Evolutionary conservation across 2,329 filamentous ascomycete genomes (phyloP).

Genomic region (Aspergillus sp.): DNA sequence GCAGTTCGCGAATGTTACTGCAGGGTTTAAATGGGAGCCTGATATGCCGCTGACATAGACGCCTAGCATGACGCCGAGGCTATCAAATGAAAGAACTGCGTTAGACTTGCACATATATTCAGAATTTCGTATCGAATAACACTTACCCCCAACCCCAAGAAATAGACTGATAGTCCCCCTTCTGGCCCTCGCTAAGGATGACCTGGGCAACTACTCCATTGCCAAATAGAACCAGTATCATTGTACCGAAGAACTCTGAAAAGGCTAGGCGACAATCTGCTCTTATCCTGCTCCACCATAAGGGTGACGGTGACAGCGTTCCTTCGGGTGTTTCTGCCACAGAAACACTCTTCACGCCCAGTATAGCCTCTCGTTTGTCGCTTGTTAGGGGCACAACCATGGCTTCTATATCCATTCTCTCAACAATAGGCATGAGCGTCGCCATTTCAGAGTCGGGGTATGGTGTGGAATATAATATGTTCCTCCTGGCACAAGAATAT

Average conservation of each 20-base stretch:
- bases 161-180: constrained; percentile 53
- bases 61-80: constrained; percentile 67
- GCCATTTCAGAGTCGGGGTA: neutral
- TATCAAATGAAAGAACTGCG: constrained; percentile 23
- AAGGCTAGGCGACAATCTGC: constrained; percentile 57
- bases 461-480: neutral
- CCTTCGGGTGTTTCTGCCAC: constrained; percentile 7
- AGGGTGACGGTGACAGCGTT: constrained; percentile 16
- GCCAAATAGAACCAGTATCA: constrained; percentile 68
- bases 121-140: constrained; percentile 3
- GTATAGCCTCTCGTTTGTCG: constrained; percentile 19
- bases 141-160: constrained; percentile 51
- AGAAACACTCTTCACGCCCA: constrained; percentile 12
- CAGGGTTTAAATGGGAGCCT: constrained; percentile 68
- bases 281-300: constrained; percentile 57
- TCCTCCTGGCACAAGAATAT: too few relatives aligned
- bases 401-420: constrained; percentile 9
- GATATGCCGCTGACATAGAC: constrained; percentile 61
- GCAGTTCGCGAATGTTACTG: constrained; percentile 69
- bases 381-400: constrained; percentile 18
- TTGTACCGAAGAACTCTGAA: constrained; percentile 67
- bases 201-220: constrained; percentile 72
- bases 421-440: neutral
- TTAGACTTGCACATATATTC: constrained; percentile 5
- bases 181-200: constrained; percentile 52